A percentile compares a stretch with the other conserved stretches of the same genome.
Conservation (phyloP, 1,139 yeast genomes). For the Taiozyma sp. region DNA sequence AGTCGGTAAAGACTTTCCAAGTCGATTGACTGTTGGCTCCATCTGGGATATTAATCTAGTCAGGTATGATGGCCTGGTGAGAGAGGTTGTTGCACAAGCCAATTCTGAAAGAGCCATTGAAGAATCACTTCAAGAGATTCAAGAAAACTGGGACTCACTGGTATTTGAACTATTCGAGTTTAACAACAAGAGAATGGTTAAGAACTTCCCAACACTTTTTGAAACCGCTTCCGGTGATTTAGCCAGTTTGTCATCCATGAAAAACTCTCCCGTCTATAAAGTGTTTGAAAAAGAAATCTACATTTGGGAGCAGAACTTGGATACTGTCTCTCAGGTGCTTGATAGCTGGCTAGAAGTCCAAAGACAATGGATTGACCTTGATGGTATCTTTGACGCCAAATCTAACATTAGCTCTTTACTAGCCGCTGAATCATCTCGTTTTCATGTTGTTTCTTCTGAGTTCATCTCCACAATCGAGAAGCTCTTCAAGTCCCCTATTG, state of each 20-base stretch:
- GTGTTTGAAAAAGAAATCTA: conserved; percentile 58
- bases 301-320: conserved; percentile 54
- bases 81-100: conserved; percentile 56
- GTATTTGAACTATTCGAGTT: conserved; percentile 55
- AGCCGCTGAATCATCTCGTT: conserved; percentile 69
- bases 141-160: conserved; percentile 40
- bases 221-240: conserved; percentile 59
- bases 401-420: conserved; percentile 57
- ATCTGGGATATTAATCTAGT: conserved; percentile 55
- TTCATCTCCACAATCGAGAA: conserved; percentile 47
- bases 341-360: conserved; percentile 84
- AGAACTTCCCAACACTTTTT: conserved; percentile 65
- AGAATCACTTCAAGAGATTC: conserved; percentile 45
- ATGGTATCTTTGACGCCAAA: conserved; percentile 66
- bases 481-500: conserved; percentile 46
- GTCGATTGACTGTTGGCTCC: conserved; percentile 43
- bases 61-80: conserved; percentile 43
- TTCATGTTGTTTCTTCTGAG: conserved; percentile 61
- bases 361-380: conserved; percentile 83
- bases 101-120: conserved; percentile 70
- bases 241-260: conserved; percentile 65
- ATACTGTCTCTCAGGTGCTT: conserved; percentile 45
- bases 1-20: conserved; percentile 20
- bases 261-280: conserved; percentile 57
- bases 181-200: conserved; percentile 52